Evolutionary conservation across 163 green algal genomes (phyloP).

Genomic region (Chlorella variabilis): DNA sequence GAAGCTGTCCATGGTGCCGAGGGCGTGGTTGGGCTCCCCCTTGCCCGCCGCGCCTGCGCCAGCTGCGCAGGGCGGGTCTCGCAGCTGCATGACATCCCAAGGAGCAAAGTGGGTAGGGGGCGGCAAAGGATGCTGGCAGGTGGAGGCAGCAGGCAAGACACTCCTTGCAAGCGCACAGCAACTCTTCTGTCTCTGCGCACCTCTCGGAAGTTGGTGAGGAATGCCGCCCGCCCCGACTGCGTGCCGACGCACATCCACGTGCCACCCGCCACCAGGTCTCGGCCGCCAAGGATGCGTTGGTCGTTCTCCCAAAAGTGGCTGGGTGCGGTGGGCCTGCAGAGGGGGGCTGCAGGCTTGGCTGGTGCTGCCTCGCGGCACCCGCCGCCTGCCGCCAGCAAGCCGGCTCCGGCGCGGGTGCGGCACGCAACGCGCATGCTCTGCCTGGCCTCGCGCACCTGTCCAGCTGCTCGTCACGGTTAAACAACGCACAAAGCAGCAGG

Average conservation of each 20-base stretch:
- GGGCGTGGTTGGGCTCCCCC: too few species aligned
- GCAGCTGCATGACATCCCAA: too few species aligned
- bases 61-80: too few species aligned
- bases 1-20: neutral
- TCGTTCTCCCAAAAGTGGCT: constrained; percentile 36
- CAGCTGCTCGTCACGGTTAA: constrained; percentile 46
- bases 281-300: constrained; percentile 28
- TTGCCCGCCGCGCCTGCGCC: too few species aligned
- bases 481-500: constrained; percentile 19
- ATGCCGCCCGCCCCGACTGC: constrained; percentile 29
- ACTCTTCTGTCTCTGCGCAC: too few species aligned
- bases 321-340: constrained; percentile 21
- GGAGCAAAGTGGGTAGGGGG: too few species aligned
- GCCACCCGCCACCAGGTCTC: constrained; percentile 37
- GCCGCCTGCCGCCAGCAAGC: too few species aligned
- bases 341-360: too few species aligned
- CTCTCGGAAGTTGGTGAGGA: constrained; percentile 44
- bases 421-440: neutral
- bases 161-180: neutral
- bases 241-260: constrained; percentile 41
- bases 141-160: neutral
- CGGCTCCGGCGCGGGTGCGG: neutral
- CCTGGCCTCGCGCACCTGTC: too few species aligned
- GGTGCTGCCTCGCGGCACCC: neutral
- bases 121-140: too few species aligned